phyloP scores from a whole-genome alignment of 129 eudicot species.

The Centaurea solstitialis region DNA sequence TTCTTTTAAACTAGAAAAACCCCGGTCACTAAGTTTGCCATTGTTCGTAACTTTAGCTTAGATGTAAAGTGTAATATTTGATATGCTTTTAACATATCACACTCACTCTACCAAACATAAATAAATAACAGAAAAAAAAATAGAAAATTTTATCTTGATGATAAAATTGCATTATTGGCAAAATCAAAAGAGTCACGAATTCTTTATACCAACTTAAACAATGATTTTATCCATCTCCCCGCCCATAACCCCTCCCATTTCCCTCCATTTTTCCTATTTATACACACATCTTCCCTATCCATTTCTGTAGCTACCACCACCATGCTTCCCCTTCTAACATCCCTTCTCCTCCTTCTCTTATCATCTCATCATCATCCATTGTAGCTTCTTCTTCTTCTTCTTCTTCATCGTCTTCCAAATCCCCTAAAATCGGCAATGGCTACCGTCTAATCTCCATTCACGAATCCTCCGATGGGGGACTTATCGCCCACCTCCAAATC shows the following conservation, averaged over 20 bases:
- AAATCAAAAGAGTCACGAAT: background rate
- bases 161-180: background rate
- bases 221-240: slow-evolving; percentile 10
- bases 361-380: slow-evolving; percentile 3
- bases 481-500: slow-evolving; percentile 72
- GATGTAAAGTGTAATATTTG: too few species aligned
- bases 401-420: slow-evolving; percentile 31
- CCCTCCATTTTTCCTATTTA: slow-evolving; percentile 15
- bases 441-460: slow-evolving; percentile 73
- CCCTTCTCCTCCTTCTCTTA: background rate
- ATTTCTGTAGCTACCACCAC: background rate
- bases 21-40: too few species aligned
- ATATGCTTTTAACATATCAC: too few species aligned
- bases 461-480: slow-evolving; percentile 68
- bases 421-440: slow-evolving; percentile 73
- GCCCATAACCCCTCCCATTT: background rate
- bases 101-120: too few species aligned
- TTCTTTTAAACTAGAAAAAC: too few species aligned
- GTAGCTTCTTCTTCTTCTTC: slow-evolving; percentile 16
- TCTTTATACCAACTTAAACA: background rate
- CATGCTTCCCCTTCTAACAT: slow-evolving; percentile 22
- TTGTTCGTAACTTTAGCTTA: too few species aligned
- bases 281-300: background rate
- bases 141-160: too few species aligned
- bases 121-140: too few species aligned